Conservation (phyloP, 108 stramenopile genomes). For the Fistulifera pelliculosa region DNA sequence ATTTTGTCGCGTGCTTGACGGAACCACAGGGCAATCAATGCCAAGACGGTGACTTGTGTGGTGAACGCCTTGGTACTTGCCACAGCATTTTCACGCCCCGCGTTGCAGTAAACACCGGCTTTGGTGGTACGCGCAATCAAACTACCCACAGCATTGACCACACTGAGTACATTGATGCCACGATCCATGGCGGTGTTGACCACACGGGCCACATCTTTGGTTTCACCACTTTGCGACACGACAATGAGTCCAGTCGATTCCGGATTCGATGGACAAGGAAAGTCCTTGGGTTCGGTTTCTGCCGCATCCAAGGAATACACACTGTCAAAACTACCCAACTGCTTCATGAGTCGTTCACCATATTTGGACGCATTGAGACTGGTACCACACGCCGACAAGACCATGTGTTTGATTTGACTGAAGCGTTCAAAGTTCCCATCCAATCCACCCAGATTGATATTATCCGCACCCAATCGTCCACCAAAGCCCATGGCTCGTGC, state of each 20-base stretch:
- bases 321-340: conserved; percentile 87
- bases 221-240: conserved; percentile 96
- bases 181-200: conserved; percentile 77
- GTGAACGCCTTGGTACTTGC: conserved; percentile 99
- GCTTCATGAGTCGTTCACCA: conserved; percentile 96
- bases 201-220: conserved; percentile 93
- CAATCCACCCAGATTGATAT: conserved; percentile 77
- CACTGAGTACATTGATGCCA: conserved; percentile 80
- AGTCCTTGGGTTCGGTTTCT: conserved; percentile 82
- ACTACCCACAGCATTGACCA: conserved; percentile 96
- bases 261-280: conserved; percentile 41
- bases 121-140: conserved; percentile 95
- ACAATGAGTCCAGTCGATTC: conserved; percentile 79
- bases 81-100: conserved; percentile 98
- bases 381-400: conserved; percentile 93
- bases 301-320: conserved; percentile 88
- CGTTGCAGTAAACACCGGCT: conserved; percentile 97
- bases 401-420: conserved; percentile 72
- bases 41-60: conserved; percentile 97
- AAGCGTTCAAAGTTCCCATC: conserved; percentile 69
- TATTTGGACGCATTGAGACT: conserved; percentile 90
- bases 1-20: conserved; percentile 68
- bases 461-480: conserved; percentile 61
- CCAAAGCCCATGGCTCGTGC: conserved; percentile 89
- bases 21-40: conserved; percentile 94